Percentiles rank a stretch among this genome's conserved stretches.
Conservation (phyloP, 1,284 basidiomycete species). For the Clitocybe nebularis region DNA sequence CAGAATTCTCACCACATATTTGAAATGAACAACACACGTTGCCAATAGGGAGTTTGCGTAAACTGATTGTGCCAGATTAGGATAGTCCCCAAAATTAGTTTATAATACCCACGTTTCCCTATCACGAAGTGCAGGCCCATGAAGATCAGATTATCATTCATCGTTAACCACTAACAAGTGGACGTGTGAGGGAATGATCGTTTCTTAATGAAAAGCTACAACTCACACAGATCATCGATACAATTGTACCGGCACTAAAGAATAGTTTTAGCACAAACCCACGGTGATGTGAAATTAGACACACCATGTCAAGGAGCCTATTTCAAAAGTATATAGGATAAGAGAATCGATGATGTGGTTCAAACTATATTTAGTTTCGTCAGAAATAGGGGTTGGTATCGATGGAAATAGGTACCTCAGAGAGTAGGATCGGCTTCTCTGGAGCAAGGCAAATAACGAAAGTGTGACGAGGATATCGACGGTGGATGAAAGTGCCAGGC, state of each 20-base stretch:
- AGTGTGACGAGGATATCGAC: slow-evolving; percentile 44
- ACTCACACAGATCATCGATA: slow-evolving; percentile 48
- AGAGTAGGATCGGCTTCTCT: slow-evolving; percentile 33
- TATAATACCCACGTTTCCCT: slow-evolving; percentile 37
- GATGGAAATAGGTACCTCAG: slow-evolving; percentile 26
- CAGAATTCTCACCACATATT: not conserved
- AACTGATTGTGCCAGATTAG: slow-evolving; percentile 21
- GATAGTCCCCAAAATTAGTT: not conserved
- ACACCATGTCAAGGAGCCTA: slow-evolving; percentile 47
- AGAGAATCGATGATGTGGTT: slow-evolving; percentile 44
- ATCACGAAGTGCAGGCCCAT: slow-evolving; percentile 49
- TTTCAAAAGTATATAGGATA: slow-evolving; percentile 50
- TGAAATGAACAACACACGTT: slow-evolving; percentile 22
- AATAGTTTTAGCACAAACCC: slow-evolving; percentile 9
- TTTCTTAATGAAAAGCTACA: not conserved
- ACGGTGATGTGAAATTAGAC: slow-evolving; percentile 12
- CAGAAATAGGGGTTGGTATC: not conserved
- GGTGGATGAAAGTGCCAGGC: slow-evolving; percentile 41
- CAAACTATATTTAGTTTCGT: slow-evolving; percentile 28
- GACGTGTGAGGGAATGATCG: not conserved
- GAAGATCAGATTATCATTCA: slow-evolving; percentile 39
- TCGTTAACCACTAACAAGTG: slow-evolving; percentile 15
- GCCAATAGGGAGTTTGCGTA: slow-evolving; percentile 41
- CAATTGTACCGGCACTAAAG: slow-evolving; percentile 36
- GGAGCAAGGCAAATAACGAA: slow-evolving; percentile 39